Conservation (phyloP, 1,284 basidiomycete species). For the Hymenochaete sp. region DNA sequence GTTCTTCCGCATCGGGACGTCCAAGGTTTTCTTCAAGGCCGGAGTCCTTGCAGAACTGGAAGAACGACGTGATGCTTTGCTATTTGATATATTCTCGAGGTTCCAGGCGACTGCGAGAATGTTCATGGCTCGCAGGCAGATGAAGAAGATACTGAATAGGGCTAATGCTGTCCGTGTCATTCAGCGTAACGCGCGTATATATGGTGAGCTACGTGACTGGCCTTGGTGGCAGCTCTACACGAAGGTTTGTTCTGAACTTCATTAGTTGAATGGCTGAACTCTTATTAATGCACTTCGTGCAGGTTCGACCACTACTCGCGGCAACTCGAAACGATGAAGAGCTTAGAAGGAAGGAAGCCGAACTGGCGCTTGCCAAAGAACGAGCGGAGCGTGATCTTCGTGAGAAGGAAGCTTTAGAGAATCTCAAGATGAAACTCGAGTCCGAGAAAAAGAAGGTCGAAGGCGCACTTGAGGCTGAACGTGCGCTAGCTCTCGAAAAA, state of each 20-base stretch:
- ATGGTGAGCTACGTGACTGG: slow-evolving; percentile 87
- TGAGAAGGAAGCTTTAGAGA: slow-evolving; percentile 73
- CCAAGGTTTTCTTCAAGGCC: slow-evolving; percentile 99
- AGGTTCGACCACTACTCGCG: slow-evolving; percentile 86
- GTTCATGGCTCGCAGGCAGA: slow-evolving; percentile 82
- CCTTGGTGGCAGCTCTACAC: slow-evolving; percentile 99
- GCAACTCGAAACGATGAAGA: slow-evolving; percentile 93
- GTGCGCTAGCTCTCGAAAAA: slow-evolving; percentile 75
- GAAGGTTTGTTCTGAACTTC: slow-evolving; percentile 41
- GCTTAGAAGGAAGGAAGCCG: slow-evolving; percentile 80
- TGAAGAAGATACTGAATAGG: slow-evolving; percentile 93
- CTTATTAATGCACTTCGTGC: slow-evolving; percentile 14
- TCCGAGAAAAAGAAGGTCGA: slow-evolving; percentile 78
- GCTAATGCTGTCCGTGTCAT: slow-evolving; percentile 88
- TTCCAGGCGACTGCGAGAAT: slow-evolving; percentile 82
- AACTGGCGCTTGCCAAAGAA: slow-evolving; percentile 77
- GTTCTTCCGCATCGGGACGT: slow-evolving; percentile 88
- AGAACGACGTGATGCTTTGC: slow-evolving; percentile 79
- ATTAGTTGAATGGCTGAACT: slow-evolving; percentile 2
- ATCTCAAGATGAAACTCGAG: slow-evolving; percentile 70
- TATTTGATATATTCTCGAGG: slow-evolving; percentile 86
- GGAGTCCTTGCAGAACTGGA: slow-evolving; percentile 97
- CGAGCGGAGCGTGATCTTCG: slow-evolving; percentile 77
- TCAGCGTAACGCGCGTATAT: slow-evolving; percentile 89
- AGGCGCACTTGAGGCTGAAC: slow-evolving; percentile 76